Evolutionary conservation across 2,329 filamentous ascomycete species (phyloP).

Genomic region (Curvularia sp.): DNA sequence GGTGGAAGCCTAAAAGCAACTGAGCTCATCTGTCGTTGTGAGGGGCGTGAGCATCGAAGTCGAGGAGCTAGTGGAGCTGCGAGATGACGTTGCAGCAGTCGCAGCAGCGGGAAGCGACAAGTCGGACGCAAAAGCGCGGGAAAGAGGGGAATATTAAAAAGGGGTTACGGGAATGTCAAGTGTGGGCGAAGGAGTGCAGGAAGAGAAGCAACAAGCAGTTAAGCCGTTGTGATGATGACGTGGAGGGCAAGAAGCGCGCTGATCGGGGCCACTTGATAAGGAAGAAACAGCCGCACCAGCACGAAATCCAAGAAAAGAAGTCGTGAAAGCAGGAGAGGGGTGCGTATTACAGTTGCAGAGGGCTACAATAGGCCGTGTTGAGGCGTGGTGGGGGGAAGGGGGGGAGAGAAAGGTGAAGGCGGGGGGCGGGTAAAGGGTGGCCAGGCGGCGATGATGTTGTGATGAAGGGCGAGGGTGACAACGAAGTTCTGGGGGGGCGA

Average conservation of each 20-base stretch:
- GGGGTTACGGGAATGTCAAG: constrained; percentile 38
- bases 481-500: constrained; percentile 20
- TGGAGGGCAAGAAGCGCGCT: constrained; percentile 42
- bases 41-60: constrained; percentile 43
- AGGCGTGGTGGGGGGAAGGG: constrained; percentile 18
- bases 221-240: constrained; percentile 45
- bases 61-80: constrained; percentile 36
- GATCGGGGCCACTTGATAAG: constrained; percentile 41
- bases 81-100: constrained; percentile 43
- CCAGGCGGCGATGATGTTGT: constrained; percentile 28
- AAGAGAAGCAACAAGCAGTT: constrained; percentile 43
- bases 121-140: constrained; percentile 18
- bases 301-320: constrained; percentile 33
- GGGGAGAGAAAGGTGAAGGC: constrained; percentile 23
- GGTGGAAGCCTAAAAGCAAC: constrained; percentile 47
- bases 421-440: constrained; percentile 4
- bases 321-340: constrained; percentile 31
- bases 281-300: constrained; percentile 25
- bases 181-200: constrained; percentile 45
- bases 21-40: constrained; percentile 51
- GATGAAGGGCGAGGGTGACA: constrained; percentile 27
- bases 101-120: constrained; percentile 27
- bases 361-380: constrained; percentile 35
- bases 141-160: constrained; percentile 42
- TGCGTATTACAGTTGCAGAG: constrained; percentile 35